These are phyloP conservation scores for Meira nashicola DNA, from an alignment of 1,284 basidiomycete genomes.

Conservation along the genomic window DNA sequence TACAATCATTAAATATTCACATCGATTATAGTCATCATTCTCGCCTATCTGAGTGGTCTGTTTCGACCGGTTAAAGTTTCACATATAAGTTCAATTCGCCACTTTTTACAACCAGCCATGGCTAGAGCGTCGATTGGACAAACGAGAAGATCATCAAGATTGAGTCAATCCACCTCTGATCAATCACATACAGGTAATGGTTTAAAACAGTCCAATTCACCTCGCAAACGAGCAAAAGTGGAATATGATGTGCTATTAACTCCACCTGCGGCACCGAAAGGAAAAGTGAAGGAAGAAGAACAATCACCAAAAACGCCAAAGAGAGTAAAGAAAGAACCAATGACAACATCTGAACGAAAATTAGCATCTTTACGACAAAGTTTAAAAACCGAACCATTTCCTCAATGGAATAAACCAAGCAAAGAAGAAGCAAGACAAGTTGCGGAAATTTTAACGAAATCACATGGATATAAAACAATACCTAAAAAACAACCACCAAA, in stretches of 20 bases:
- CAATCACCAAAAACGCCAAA: background rate
- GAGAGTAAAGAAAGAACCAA: slow-evolving; percentile 11
- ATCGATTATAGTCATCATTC: too few relatives aligned
- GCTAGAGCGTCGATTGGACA: too few relatives aligned
- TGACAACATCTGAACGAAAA: slow-evolving; percentile 28
- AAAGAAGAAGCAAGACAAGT: slow-evolving; percentile 34
- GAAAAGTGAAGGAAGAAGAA: background rate
- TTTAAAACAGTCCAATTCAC: background rate
- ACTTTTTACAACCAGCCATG: too few relatives aligned
- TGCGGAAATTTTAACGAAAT: slow-evolving; percentile 34
- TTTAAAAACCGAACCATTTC: slow-evolving; percentile 29
- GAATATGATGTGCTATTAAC: background rate
- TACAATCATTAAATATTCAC: too few relatives aligned
- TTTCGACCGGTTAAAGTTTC: too few relatives aligned
- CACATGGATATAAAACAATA: slow-evolving; percentile 39
- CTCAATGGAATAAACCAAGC: slow-evolving; percentile 31
- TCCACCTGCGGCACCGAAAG: background rate
- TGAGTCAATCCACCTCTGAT: too few relatives aligned
- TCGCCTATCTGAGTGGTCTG: too few relatives aligned
- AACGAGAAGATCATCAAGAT: too few relatives aligned
- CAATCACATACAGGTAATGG: too few relatives aligned
- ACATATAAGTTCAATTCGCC: too few relatives aligned
- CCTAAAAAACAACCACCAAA: slow-evolving; percentile 21
- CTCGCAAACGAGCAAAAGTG: background rate
- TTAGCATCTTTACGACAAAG: slow-evolving; percentile 28